Conservation (phyloP, 169 alveolate genomes). For the Cryptosporidium baileyi region DNA sequence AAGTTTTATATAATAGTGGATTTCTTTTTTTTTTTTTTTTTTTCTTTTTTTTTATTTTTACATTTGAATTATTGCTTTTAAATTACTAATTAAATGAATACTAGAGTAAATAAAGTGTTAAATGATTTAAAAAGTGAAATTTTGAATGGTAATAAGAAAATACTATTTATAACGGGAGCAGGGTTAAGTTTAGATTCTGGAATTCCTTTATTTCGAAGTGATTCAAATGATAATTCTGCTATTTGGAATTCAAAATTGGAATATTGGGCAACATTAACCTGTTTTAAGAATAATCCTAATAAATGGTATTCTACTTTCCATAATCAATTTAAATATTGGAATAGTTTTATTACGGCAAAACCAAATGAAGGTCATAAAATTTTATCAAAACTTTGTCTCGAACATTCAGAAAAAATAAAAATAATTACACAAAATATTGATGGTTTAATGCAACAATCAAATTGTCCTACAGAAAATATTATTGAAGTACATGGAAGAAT, state of each 20-base stretch:
- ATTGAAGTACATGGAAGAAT: slow-evolving; percentile 66
- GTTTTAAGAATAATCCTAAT: slow-evolving; percentile 17
- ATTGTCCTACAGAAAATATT: slow-evolving; percentile 43
- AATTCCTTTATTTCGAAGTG: slow-evolving; percentile 40
- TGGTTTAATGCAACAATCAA: slow-evolving; percentile 27
- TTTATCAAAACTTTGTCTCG: slow-evolving; percentile 12
- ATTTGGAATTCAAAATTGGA: slow-evolving; percentile 51
- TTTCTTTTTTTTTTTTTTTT: background rate
- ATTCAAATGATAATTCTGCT: background rate
- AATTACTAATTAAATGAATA: background rate
- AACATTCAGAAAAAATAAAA: slow-evolving; percentile 15
- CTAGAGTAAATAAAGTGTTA: background rate
- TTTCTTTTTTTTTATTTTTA: background rate
- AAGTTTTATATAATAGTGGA: background rate
- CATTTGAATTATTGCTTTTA: background rate
- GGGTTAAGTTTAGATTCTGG: slow-evolving; percentile 66
- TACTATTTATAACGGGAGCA: slow-evolving; percentile 61
- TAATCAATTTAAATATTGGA: background rate
- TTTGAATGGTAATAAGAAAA: slow-evolving; percentile 5
- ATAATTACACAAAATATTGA: slow-evolving; percentile 65
- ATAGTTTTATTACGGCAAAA: slow-evolving; percentile 16
- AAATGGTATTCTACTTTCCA: slow-evolving; percentile 45
- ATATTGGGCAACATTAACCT: slow-evolving; percentile 42
- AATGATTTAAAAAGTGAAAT: background rate
- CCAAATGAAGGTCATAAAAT: slow-evolving; percentile 55